A percentile compares a stretch with the other conserved stretches of the same genome.
Evolutionary conservation across 441 rosid species (phyloP).

Genomic region (Codiaeum variegatum): DNA sequence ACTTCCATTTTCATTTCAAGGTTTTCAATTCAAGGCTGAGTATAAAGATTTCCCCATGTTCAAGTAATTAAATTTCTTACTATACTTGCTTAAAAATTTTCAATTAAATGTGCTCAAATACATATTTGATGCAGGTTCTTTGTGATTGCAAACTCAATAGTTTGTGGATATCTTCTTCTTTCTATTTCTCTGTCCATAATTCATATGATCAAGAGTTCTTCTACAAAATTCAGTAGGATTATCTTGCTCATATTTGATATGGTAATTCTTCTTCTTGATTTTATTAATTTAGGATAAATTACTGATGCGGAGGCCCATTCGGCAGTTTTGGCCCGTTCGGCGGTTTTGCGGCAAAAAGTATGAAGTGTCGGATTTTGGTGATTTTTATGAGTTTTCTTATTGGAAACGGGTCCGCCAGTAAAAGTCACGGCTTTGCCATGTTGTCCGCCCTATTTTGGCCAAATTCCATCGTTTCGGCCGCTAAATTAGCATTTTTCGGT

Average conservation of each 20-base stretch:
- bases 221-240: conserved; percentile 41
- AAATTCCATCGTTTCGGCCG: too few relatives aligned
- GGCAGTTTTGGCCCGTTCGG: too few relatives aligned
- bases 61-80: conserved; percentile 33
- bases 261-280: conserved; percentile 23
- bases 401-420: too few relatives aligned
- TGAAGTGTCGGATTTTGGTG: too few relatives aligned
- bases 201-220: conserved; percentile 41
- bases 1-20: conserved; percentile 45
- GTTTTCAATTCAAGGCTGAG: conserved; percentile 41
- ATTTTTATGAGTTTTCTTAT: too few relatives aligned
- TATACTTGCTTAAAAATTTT: not conserved
- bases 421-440: too few relatives aligned
- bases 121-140: conserved; percentile 49
- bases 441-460: too few relatives aligned
- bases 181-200: conserved; percentile 61
- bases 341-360: too few relatives aligned
- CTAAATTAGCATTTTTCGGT: too few relatives aligned
- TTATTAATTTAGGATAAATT: too few relatives aligned
- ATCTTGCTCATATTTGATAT: conserved; percentile 48
- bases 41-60: conserved; percentile 60
- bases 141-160: conserved; percentile 61
- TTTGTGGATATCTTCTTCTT: conserved; percentile 63
- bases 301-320: too few relatives aligned
- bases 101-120: not conserved